These are phyloP conservation scores for Aspergillus flavus DNA, from an alignment of 2,329 filamentous ascomycete species.

Conservation along the genomic window DNA sequence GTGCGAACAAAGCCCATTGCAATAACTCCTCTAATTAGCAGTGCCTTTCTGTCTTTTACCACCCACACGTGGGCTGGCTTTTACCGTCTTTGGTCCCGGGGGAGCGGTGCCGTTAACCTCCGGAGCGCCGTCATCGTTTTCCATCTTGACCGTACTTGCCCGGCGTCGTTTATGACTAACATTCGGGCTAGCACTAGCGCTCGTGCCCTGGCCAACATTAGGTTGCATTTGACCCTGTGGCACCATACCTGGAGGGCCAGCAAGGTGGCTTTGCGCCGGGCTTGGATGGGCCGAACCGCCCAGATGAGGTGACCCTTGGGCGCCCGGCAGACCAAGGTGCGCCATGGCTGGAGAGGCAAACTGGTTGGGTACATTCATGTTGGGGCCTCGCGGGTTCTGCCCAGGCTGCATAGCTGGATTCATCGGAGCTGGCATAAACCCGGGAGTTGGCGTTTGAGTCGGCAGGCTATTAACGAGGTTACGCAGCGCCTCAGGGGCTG, in stretches of 20 bases:
- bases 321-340: conserved; percentile 53
- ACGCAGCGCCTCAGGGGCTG: conserved; percentile 58
- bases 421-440: conserved; percentile 33
- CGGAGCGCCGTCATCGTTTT: conserved; percentile 53
- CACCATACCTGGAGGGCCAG: conserved; percentile 55
- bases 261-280: conserved; percentile 49
- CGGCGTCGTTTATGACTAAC: conserved; percentile 62
- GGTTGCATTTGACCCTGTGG: conserved; percentile 59
- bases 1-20: conserved; percentile 2
- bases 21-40: conserved; percentile 27
- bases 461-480: conserved; percentile 53
- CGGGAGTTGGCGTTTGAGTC: conserved; percentile 35
- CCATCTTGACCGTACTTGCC: conserved; percentile 62
- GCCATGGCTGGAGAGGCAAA: conserved; percentile 63
- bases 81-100: conserved; percentile 45
- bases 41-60: conserved; percentile 52
- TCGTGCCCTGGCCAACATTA: conserved; percentile 53
- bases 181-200: conserved; percentile 65
- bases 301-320: conserved; percentile 56
- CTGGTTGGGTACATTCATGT: conserved; percentile 51
- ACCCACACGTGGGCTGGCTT: conserved; percentile 49
- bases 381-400: conserved; percentile 46
- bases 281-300: conserved; percentile 52
- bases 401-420: conserved; percentile 40
- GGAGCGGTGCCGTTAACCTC: conserved; percentile 53